Conservation (phyloP, 202 grass and related monocot genomes). For the Brachypodium distachyon region DNA sequence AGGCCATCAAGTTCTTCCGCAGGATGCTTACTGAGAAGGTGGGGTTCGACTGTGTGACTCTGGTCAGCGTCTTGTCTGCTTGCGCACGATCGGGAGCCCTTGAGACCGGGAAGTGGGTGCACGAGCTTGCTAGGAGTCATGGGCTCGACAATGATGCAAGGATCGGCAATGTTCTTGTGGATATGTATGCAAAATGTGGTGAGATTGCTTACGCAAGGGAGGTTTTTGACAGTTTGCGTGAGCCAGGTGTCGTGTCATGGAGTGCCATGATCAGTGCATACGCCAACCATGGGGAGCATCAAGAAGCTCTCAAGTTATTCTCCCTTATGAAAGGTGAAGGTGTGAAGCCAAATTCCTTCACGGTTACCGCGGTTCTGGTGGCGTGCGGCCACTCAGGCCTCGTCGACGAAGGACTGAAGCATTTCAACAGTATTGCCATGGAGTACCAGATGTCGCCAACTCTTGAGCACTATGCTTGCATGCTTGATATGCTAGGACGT, state of each 20-base stretch:
- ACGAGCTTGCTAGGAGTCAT: slow-evolving; percentile 44
- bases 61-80: slow-evolving; percentile 71
- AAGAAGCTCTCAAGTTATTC: slow-evolving; percentile 61
- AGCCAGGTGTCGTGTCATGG: slow-evolving; percentile 44
- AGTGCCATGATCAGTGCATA: slow-evolving; percentile 67
- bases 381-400: slow-evolving; percentile 62
- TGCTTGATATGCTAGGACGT: slow-evolving; percentile 63
- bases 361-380: slow-evolving; percentile 56
- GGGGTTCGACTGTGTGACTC: slow-evolving; percentile 49
- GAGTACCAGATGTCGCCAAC: slow-evolving; percentile 32
- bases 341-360: slow-evolving; percentile 64
- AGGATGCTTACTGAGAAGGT: slow-evolving; percentile 62
- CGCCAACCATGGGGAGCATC: slow-evolving; percentile 49
- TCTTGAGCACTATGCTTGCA: slow-evolving; percentile 62
- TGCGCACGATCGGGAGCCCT: slow-evolving; percentile 48
- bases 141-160: slow-evolving; percentile 47
- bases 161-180: slow-evolving; percentile 53
- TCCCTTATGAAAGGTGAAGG: slow-evolving; percentile 40
- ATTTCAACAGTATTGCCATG: slow-evolving; percentile 57
- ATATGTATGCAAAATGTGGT: slow-evolving; percentile 74
- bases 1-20: slow-evolving; percentile 55
- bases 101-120: slow-evolving; percentile 68
- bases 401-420: slow-evolving; percentile 51
- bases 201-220: slow-evolving; percentile 38
- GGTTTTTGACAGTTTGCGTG: slow-evolving; percentile 43